Percentiles rank a stretch among this genome's conserved stretches.
Evolutionary conservation across 148 eudicot species (phyloP).

Genomic region (Amaranthus palmeri): DNA sequence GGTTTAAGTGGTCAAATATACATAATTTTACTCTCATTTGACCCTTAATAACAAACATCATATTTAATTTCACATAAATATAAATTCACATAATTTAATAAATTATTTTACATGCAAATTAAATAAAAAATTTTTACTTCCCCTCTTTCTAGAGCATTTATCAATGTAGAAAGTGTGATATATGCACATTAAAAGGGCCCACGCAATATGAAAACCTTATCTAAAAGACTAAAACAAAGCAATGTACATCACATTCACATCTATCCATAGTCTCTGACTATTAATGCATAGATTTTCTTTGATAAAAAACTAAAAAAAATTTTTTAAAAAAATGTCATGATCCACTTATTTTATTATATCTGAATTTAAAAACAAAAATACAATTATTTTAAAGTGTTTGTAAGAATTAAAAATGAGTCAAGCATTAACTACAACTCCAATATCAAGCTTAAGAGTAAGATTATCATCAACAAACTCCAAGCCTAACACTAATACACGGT

Average conservation of each 20-base stretch:
- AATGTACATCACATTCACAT: constrained; percentile 10
- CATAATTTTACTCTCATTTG: no score
- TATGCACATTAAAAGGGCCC: constrained; percentile 14
- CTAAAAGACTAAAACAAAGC: constrained; percentile 21
- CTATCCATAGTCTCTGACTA: constrained; percentile 18
- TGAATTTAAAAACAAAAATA: background rate
- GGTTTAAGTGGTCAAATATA: no score
- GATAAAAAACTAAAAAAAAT: background rate
- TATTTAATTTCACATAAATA: no score
- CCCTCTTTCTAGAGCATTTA: no score
- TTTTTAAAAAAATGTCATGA: constrained; percentile 3
- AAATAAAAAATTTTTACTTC: no score
- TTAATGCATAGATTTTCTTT: no score
- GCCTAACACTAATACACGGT: background rate
- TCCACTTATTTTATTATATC: background rate
- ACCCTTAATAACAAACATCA: no score
- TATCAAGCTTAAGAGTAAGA: constrained; percentile 2
- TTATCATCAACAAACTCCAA: constrained; percentile 8
- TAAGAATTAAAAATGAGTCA: constrained; percentile 9
- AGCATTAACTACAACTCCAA: constrained; percentile 13
- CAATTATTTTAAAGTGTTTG: background rate
- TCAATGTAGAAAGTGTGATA: background rate
- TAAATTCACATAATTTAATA: no score
- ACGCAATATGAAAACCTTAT: constrained; percentile 27
- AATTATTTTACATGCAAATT: no score